Evolutionary conservation across 768 basidiomycete species (phyloP).

Genomic region (Exsudoporus frostii): DNA sequence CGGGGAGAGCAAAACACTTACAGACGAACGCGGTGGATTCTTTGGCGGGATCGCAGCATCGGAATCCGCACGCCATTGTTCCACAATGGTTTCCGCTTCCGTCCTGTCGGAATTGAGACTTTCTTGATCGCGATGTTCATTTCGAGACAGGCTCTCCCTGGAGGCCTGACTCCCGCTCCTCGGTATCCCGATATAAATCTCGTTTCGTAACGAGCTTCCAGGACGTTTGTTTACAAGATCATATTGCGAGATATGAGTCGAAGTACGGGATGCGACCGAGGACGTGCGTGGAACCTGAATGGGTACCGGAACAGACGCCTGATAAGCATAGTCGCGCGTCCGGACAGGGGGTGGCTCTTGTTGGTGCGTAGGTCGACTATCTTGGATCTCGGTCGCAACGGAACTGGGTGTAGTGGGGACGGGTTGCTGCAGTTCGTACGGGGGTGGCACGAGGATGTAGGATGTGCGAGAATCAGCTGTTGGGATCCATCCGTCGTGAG

Average conservation of each 20-base stretch:
- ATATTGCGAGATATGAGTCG: slow-evolving; percentile 32
- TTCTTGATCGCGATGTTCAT: slow-evolving; percentile 16
- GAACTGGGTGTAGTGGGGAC: slow-evolving; percentile 15
- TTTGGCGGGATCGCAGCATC: slow-evolving; percentile 18
- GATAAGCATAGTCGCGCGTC: slow-evolving; percentile 31
- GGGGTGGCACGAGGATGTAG: slow-evolving; percentile 21
- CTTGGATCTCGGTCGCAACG: slow-evolving; percentile 13
- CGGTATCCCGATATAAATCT: slow-evolving; percentile 17
- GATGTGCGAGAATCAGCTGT: slow-evolving; percentile 25
- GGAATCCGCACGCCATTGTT: slow-evolving; percentile 32
- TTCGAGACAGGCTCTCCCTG: slow-evolving; percentile 15
- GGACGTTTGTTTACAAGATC: slow-evolving; percentile 29
- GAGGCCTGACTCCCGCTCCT: slow-evolving; percentile 27
- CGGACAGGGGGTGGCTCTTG: slow-evolving; percentile 23
- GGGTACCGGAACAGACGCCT: slow-evolving; percentile 7
- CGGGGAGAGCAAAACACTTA: slow-evolving; percentile 6
- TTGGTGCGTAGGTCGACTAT: slow-evolving; percentile 1
- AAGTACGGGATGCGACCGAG: slow-evolving; percentile 26
- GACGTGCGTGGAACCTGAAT: slow-evolving; percentile 15
- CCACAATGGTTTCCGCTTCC: slow-evolving; percentile 25
- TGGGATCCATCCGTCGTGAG: slow-evolving; percentile 31
- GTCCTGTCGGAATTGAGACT: slow-evolving; percentile 18
- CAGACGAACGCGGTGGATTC: slow-evolving; percentile 18
- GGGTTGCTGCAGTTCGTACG: slow-evolving; percentile 17
- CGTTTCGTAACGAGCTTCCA: slow-evolving; percentile 25